These are phyloP conservation scores for Colletotrichum sojae DNA, from an alignment of 2,329 filamentous ascomycete genomes.

Conservation along the genomic window DNA sequence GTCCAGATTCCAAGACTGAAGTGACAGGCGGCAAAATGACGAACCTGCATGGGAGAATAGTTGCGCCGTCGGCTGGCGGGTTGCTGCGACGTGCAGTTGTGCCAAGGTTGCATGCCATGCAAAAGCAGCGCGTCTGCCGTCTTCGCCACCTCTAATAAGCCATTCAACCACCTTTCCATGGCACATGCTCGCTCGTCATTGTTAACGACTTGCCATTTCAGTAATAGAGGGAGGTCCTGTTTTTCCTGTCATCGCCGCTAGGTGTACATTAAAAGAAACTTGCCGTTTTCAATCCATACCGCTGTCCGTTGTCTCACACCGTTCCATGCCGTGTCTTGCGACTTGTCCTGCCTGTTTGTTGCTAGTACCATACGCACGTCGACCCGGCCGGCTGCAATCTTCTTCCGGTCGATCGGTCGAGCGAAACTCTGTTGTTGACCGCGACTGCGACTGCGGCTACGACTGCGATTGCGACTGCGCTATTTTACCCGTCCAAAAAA, in stretches of 20 bases:
- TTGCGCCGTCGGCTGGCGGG: slow-evolving; percentile 11
- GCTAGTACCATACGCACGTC: no score
- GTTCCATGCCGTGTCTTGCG: slow-evolving; percentile 16
- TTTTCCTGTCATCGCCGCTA: slow-evolving; percentile 29
- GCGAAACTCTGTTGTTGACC: no score
- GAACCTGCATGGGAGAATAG: not conserved
- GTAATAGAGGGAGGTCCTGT: slow-evolving; percentile 28
- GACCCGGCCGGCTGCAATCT: no score
- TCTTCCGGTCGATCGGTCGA: no score
- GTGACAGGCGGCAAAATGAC: not conserved
- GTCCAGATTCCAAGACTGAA: not conserved
- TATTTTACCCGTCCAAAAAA: slow-evolving; percentile 1
- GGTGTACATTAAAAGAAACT: slow-evolving; percentile 1
- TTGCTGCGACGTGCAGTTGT: slow-evolving; percentile 11
- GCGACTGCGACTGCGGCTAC: no score
- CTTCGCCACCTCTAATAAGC: not conserved
- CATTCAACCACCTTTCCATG: not conserved
- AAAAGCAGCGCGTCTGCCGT: not conserved
- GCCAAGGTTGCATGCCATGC: not conserved
- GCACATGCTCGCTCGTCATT: slow-evolving; percentile 1
- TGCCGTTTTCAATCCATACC: not conserved
- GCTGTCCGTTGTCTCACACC: not conserved
- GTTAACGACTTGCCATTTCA: slow-evolving; percentile 28
- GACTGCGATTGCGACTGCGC: slow-evolving; percentile 12
- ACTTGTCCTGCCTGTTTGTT: no score